Evolutionary conservation across 2,329 filamentous ascomycete species (phyloP).

Genomic region (Ceratocystis diversiconidia): DNA sequence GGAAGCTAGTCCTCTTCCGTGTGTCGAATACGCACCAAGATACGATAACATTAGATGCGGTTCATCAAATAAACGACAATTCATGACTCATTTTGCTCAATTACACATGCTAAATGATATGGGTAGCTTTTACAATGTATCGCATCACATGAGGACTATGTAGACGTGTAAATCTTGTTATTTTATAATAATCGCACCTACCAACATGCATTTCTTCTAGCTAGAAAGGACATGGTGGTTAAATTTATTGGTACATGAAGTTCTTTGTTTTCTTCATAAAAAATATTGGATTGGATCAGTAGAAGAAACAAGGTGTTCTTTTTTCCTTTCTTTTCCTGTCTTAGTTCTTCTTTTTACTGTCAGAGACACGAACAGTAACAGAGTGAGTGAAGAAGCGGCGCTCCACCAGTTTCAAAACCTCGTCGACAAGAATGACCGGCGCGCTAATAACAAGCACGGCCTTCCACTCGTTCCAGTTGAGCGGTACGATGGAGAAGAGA

Average conservation of each 20-base stretch:
- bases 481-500: conserved; percentile 79
- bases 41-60: conserved; percentile 8
- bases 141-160: background rate
- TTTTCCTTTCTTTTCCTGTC: background rate
- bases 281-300: background rate
- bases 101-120: background rate
- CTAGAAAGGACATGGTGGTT: background rate
- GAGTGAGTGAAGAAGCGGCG: conserved; percentile 48
- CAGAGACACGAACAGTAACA: conserved; percentile 26
- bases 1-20: background rate
- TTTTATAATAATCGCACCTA: background rate
- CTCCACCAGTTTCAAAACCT: conserved; percentile 68
- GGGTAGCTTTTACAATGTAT: too few relatives aligned
- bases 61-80: conserved; percentile 17
- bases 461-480: conserved; percentile 80
- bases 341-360: conserved; percentile 37
- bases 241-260: background rate
- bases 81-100: conserved; percentile 5
- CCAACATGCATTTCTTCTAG: background rate
- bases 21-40: background rate
- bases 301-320: background rate
- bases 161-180: background rate
- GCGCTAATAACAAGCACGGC: conserved; percentile 78
- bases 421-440: conserved; percentile 80
- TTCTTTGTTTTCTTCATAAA: background rate